These are phyloP conservation scores for Magnaporthiopsis incrustans DNA, from an alignment of 2,329 filamentous ascomycete genomes.

Conservation along the genomic window DNA sequence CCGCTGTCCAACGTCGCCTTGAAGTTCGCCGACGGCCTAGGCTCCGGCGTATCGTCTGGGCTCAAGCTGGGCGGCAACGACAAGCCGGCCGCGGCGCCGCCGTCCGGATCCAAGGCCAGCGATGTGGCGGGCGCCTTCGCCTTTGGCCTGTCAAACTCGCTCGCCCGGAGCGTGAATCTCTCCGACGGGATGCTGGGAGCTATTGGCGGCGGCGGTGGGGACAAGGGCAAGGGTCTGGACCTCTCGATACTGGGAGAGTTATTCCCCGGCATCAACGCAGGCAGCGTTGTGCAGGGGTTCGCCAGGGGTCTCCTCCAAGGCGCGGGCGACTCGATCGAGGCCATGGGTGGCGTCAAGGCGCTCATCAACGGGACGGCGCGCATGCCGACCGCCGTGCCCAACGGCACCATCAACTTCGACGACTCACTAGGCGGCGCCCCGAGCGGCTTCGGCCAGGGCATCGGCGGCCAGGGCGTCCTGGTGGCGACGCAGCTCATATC, in stretches of 20 bases:
- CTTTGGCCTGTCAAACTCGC: constrained; percentile 8
- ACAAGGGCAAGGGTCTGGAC: background rate
- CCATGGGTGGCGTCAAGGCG: constrained; percentile 23
- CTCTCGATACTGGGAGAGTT: background rate
- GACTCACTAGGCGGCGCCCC: constrained; percentile 27
- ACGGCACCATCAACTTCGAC: constrained; percentile 22
- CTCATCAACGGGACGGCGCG: constrained; percentile 21
- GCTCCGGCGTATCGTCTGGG: constrained; percentile 11
- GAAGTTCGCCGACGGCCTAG: constrained; percentile 11
- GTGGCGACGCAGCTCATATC: constrained; percentile 21
- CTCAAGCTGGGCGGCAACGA: constrained; percentile 14
- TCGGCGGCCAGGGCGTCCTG: constrained; percentile 25
- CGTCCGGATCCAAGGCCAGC: constrained; percentile 10
- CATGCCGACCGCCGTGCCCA: constrained; percentile 13
- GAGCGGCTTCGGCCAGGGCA: constrained; percentile 25
- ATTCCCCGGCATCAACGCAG: constrained; percentile 14
- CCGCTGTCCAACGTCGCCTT: constrained; percentile 10
- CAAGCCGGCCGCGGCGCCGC: constrained; percentile 3
- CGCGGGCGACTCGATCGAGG: constrained; percentile 23
- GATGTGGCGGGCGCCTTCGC: constrained; percentile 19
- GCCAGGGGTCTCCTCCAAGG: constrained; percentile 27
- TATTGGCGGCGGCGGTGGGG: background rate
- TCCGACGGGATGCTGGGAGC: background rate
- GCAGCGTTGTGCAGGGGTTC: constrained; percentile 25
- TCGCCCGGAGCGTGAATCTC: constrained; percentile 6